Base-by-base conservation (phyloP, 257 asterid species). In the Cinchona pubescens region DNA sequence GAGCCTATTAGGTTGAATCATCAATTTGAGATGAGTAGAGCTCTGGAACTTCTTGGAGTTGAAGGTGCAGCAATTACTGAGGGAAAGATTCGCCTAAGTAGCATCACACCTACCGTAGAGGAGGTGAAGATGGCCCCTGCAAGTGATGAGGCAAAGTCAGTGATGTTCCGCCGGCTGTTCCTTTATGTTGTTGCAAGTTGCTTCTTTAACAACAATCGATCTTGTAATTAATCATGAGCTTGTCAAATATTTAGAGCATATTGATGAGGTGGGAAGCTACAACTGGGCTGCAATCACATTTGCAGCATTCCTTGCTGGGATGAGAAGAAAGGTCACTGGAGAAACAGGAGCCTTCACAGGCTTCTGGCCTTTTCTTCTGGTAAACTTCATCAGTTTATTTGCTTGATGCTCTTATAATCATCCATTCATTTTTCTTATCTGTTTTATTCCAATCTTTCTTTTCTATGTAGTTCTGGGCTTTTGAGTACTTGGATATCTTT, bases 281-380 rank as follows among this genome's bases (percentile, higher is more conserved):
- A 65, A 65, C 25, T 75, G 78, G 72, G 72, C 42, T 14, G 72
- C 56, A 12, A 64, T 75, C 29, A 75, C 72, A 35, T 75, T 75
- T 64, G 78, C 78, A 34, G 66, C 72, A 64, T 75, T 75, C 58
- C 78, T 75, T 61, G 49, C 72, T 64, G 78, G 72, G 72, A 74
- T 74, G 78, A 63, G 78, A 62, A 74, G 78, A 51, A 74, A 74
- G 60, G 72, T 74, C 58, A 63, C 78, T 63, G 78, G 78, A 74
- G 78, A 74, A 58, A 74, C 78, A 13, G 78, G 64, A 63, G 63
- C 78, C 40, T 74, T 74, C 32, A 74, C 78, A n/a, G 72, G 78
- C 53, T 74, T 74, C 64, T 74, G 78, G 78, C 77, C 77, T 43
- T 73, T 73, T 73, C 77, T 73, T 45, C 60, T 73, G 77, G 70